Conservation (phyloP, 2,329 filamentous ascomycete species). For the Sarocladium kiliense region DNA sequence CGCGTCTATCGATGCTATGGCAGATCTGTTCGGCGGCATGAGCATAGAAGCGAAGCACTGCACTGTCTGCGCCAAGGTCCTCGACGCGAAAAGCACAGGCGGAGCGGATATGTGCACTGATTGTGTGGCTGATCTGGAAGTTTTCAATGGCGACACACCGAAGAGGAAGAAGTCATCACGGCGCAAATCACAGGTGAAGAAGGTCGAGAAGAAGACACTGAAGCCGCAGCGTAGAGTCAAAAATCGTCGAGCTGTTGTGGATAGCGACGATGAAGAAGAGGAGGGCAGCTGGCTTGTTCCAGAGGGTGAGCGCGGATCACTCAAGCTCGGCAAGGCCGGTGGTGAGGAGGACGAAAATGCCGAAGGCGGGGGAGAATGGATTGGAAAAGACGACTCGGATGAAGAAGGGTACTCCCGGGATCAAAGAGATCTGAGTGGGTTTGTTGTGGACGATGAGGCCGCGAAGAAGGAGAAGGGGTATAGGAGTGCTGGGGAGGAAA, state of each 20-base stretch:
- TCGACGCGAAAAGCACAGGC: conserved; percentile 42
- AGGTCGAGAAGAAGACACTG: conserved; percentile 35
- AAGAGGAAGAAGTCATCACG: conserved; percentile 26
- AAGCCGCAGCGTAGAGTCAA: conserved; percentile 31
- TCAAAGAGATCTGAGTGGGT: conserved; percentile 49
- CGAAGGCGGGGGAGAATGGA: conserved; percentile 77
- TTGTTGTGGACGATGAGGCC: conserved; percentile 48
- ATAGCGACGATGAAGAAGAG: conserved; percentile 65
- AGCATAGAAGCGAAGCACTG: conserved; percentile 71
- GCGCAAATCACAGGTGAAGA: conserved; percentile 13
- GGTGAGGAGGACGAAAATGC: conserved; percentile 83
- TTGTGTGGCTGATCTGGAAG: conserved; percentile 70
- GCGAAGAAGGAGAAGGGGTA: conserved; percentile 26
- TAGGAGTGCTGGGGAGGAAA: conserved; percentile 18
- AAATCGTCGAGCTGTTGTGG: conserved; percentile 53
- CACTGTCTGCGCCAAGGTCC: conserved; percentile 71
- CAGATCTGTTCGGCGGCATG: conserved; percentile 80
- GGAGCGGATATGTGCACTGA: conserved; percentile 59
- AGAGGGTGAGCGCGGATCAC: conserved; percentile 54
- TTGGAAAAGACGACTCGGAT: conserved; percentile 67
- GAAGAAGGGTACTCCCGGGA: conserved; percentile 51
- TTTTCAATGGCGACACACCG: conserved; percentile 43
- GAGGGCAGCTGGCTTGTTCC: conserved; percentile 78
- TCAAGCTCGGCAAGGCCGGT: conserved; percentile 71
- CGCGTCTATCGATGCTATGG: conserved; percentile 73